Percentiles rank a stretch among this genome's conserved stretches.
Evolutionary conservation across 2,329 filamentous ascomycete species (phyloP).

Genomic region (Coleophoma cylindrospora): DNA sequence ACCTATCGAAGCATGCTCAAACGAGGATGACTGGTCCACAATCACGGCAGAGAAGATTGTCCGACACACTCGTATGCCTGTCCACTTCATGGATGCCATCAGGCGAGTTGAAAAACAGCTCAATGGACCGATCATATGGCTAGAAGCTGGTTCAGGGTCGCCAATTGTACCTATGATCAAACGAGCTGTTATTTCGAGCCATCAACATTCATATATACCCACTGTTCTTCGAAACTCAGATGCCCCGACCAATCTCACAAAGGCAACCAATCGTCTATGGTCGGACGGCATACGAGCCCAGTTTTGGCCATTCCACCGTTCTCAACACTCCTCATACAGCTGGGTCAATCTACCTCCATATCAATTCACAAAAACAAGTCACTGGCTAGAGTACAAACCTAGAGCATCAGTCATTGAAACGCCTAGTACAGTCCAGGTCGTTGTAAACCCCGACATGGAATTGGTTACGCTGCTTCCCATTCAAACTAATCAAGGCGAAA

Average conservation of each 20-base stretch:
- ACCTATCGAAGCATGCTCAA: slow-evolving; percentile 15
- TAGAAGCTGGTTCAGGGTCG: slow-evolving; percentile 25
- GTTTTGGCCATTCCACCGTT: background rate
- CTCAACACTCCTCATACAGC: background rate
- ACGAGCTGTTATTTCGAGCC: slow-evolving; percentile 6
- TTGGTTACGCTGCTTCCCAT: background rate
- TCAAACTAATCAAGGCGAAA: background rate
- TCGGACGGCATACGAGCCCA: background rate
- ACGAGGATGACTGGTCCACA: background rate
- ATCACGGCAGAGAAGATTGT: background rate
- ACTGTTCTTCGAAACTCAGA: no score
- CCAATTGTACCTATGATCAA: slow-evolving; percentile 26
- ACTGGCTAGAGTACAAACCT: slow-evolving; percentile 1
- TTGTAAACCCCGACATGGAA: background rate
- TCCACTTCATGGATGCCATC: slow-evolving; percentile 21
- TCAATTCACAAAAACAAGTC: slow-evolving; percentile 1
- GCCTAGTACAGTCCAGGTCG: background rate
- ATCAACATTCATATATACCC: background rate
- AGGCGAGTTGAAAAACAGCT: slow-evolving; percentile 11
- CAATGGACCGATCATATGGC: slow-evolving; percentile 18
- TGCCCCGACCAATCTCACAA: background rate
- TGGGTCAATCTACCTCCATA: background rate
- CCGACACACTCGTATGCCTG: slow-evolving; percentile 18
- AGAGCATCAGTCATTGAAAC: background rate
- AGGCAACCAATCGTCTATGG: slow-evolving; percentile 1